These are phyloP conservation scores for Dimocarpus longan DNA, from an alignment of 345 rosid species.

Conservation along the genomic window DNA sequence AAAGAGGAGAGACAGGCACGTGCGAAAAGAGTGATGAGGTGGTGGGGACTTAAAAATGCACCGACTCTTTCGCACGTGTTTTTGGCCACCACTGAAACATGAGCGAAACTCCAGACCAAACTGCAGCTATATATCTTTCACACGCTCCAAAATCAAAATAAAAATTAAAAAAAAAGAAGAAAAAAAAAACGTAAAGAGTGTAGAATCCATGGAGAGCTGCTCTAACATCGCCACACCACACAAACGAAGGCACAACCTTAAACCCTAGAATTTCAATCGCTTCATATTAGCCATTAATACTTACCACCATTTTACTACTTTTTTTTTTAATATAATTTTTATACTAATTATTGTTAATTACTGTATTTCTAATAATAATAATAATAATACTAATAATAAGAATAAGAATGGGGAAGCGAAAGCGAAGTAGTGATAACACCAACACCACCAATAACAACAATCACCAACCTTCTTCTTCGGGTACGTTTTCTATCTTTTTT, in stretches of 20 bases:
- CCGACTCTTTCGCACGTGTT: neutral
- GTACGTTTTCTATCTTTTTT: slow-evolving; percentile 24
- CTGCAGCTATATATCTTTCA: neutral
- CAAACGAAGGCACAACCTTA: neutral
- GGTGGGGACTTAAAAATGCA: neutral
- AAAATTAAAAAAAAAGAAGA: too few relatives aligned
- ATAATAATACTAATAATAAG: neutral
- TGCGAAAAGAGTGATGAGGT: neutral
- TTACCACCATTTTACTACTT: neutral
- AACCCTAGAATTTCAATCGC: slow-evolving; percentile 17
- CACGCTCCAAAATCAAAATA: neutral
- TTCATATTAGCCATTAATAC: slow-evolving; percentile 17
- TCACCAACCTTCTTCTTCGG: slow-evolving; percentile 42
- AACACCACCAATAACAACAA: slow-evolving; percentile 7
- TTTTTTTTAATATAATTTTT: too few relatives aligned
- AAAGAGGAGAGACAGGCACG: neutral
- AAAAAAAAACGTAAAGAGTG: neutral
- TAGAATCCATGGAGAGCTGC: neutral
- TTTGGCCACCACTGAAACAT: neutral
- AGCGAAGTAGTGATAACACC: slow-evolving; percentile 27
- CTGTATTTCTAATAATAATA: too few relatives aligned
- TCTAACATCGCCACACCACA: slow-evolving; percentile 15
- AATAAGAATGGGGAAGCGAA: slow-evolving; percentile 50
- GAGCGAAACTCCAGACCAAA: neutral
- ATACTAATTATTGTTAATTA: neutral